Evolutionary conservation across 108 stramenopile species (phyloP).

Genomic region (Nannochloropsis oceanica): DNA sequence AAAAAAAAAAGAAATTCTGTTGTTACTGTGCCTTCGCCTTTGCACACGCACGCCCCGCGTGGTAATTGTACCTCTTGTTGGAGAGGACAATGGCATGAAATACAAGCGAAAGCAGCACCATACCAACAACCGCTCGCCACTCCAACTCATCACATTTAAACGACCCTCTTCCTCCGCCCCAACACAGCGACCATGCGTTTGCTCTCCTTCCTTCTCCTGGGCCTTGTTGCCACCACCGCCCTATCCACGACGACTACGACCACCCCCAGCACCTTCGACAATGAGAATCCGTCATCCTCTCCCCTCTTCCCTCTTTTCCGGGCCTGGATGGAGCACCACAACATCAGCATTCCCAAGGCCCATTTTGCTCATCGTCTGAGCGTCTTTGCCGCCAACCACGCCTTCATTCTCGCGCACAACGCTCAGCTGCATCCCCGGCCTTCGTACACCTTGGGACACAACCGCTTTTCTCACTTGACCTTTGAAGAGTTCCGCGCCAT

Average conservation of each 20-base stretch:
- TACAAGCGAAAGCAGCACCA: too few relatives aligned
- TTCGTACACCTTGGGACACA: slow-evolving; percentile 33
- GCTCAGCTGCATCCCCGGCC: not conserved
- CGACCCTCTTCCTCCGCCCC: too few relatives aligned
- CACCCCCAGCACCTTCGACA: too few relatives aligned
- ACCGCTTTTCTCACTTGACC: slow-evolving; percentile 43
- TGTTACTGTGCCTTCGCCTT: too few relatives aligned
- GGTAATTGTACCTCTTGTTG: too few relatives aligned
- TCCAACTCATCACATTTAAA: too few relatives aligned
- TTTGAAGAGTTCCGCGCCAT: slow-evolving; percentile 17
- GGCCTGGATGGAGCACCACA: not conserved
- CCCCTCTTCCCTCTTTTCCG: not conserved
- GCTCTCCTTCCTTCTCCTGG: not conserved
- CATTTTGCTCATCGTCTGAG: not conserved
- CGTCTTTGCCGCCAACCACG: slow-evolving; percentile 9
- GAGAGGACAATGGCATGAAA: too few relatives aligned
- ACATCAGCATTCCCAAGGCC: not conserved
- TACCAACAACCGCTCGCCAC: too few relatives aligned
- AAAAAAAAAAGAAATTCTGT: too few relatives aligned
- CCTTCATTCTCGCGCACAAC: slow-evolving; percentile 8
- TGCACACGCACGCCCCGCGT: too few relatives aligned
- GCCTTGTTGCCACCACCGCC: not conserved
- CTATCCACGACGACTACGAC: too few relatives aligned
- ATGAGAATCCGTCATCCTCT: too few relatives aligned
- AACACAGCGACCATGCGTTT: not conserved